A percentile compares a stretch with the other conserved stretches of the same genome.
Conservation (phyloP, 2,329 filamentous ascomycete species). For the Mariannaea elegans region DNA sequence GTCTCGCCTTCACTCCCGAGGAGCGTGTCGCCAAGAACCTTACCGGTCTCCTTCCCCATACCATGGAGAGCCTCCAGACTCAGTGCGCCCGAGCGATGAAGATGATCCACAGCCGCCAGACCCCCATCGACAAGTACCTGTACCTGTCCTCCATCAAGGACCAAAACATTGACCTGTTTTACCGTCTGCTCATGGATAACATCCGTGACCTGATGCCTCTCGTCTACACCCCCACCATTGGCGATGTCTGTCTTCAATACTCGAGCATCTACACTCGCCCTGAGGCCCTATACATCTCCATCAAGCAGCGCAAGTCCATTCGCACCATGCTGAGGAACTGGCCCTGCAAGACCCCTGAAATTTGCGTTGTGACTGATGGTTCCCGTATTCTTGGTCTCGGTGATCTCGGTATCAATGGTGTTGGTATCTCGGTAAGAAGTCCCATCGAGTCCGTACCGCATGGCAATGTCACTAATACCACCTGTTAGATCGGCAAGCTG, state of each 20-base stretch:
- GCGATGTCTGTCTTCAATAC: conserved; percentile 96
- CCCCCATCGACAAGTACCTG: conserved; percentile 82
- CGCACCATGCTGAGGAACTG: conserved; percentile 90
- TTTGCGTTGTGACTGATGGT: conserved; percentile 96
- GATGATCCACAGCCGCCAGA: conserved; percentile 75
- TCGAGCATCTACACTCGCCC: conserved; percentile 95
- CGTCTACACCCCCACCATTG: conserved; percentile 90
- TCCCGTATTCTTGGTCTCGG: conserved; percentile 92
- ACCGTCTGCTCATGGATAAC: conserved; percentile 81
- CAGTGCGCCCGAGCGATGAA: conserved; percentile 75
- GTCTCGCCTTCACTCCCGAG: conserved; percentile 71
- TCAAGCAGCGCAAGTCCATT: conserved; percentile 91
- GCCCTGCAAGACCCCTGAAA: conserved; percentile 89
- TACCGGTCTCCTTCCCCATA: conserved; percentile 71
- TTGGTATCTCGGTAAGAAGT: conserved; percentile 84
- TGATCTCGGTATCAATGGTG: conserved; percentile 95
- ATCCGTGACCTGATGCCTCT: conserved; percentile 81
- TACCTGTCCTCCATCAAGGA: conserved; percentile 81
- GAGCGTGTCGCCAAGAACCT: conserved; percentile 72
- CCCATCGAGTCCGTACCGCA: neutral
- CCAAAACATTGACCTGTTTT: conserved; percentile 83
- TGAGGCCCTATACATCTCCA: conserved; percentile 95
- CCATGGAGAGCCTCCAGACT: conserved; percentile 67
- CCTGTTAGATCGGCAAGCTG: conserved; percentile 81
- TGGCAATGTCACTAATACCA: conserved; percentile 35